A percentile compares a stretch with the other conserved stretches of the same genome.
Conservation (phyloP, 2,329 filamentous ascomycete genomes). For the Fusarium sp. region DNA sequence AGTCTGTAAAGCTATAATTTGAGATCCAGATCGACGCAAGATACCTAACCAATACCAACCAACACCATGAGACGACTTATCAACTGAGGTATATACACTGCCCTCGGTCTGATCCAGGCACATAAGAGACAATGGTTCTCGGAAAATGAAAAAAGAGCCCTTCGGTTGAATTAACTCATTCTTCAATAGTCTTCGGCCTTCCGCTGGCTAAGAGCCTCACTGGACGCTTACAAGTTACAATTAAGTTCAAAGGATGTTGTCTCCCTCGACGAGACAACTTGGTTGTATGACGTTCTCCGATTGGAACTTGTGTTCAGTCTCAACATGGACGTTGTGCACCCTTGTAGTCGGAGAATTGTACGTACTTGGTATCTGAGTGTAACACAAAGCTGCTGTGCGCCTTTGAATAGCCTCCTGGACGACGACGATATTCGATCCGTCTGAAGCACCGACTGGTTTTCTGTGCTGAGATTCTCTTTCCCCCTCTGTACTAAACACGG, state of each 20-base stretch:
- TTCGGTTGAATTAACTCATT: neutral
- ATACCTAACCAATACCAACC: neutral
- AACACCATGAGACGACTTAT: neutral
- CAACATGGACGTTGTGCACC: neutral
- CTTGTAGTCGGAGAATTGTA: constrained; percentile 23
- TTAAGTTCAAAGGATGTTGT: constrained; percentile 7
- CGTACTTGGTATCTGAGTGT: constrained; percentile 27
- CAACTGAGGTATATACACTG: neutral
- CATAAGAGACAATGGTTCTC: neutral
- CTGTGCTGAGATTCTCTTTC: neutral
- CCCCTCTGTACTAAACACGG: neutral
- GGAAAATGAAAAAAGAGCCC: neutral
- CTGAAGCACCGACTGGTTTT: neutral
- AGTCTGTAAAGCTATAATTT: neutral
- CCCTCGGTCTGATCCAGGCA: neutral
- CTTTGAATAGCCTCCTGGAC: constrained; percentile 1
- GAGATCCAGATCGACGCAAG: constrained; percentile 4
- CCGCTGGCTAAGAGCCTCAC: neutral
- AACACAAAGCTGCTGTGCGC: constrained; percentile 15
- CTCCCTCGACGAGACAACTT: constrained; percentile 5
- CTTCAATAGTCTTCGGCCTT: neutral
- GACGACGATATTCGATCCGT: neutral
- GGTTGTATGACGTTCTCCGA: constrained; percentile 15
- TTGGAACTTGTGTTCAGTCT: constrained; percentile 9
- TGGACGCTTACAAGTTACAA: neutral